A percentile compares a stretch with the other conserved stretches of the same genome.
phyloP scores from a whole-genome alignment of 164 flowering plant species.

The Santalum album region DNA sequence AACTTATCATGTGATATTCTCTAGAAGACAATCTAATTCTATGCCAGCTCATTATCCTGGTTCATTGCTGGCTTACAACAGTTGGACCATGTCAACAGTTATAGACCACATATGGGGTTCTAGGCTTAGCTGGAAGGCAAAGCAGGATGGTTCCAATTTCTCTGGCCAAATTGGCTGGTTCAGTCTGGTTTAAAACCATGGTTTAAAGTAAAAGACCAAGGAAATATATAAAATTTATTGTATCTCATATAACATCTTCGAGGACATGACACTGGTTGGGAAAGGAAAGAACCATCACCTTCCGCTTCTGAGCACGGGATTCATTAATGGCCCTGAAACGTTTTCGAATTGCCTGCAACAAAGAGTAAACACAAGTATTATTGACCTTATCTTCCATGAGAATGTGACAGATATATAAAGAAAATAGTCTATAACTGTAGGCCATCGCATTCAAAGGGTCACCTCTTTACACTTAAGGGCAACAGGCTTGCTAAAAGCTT shows the following conservation, averaged over 20 bases:
- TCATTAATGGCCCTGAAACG: constrained; percentile 87
- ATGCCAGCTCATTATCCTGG: too few species aligned
- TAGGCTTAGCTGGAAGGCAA: too few species aligned
- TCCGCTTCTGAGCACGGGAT: constrained; percentile 94
- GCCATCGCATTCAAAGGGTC: constrained; percentile 5
- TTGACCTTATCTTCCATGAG: neutral
- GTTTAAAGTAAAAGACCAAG: too few species aligned
- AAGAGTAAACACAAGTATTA: neutral
- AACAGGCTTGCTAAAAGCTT: constrained; percentile 45
- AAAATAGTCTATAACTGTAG: neutral
- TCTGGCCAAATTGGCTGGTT: too few species aligned
- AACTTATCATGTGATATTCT: too few species aligned
- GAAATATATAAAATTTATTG: neutral
- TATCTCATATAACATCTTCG: neutral
- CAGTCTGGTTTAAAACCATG: too few species aligned
- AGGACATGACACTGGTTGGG: neutral
- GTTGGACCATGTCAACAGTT: too few species aligned
- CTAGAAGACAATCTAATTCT: too few species aligned
- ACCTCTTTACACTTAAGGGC: constrained; percentile 88
- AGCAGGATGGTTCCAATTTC: too few species aligned
- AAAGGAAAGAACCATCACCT: constrained; percentile 40
- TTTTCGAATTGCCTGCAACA: constrained; percentile 66
- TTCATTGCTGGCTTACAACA: too few species aligned
- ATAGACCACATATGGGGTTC: too few species aligned
- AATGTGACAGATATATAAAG: neutral